Base-by-base conservation (phyloP, 208 protist genomes). In the Crithidia thermophila region DNA sequence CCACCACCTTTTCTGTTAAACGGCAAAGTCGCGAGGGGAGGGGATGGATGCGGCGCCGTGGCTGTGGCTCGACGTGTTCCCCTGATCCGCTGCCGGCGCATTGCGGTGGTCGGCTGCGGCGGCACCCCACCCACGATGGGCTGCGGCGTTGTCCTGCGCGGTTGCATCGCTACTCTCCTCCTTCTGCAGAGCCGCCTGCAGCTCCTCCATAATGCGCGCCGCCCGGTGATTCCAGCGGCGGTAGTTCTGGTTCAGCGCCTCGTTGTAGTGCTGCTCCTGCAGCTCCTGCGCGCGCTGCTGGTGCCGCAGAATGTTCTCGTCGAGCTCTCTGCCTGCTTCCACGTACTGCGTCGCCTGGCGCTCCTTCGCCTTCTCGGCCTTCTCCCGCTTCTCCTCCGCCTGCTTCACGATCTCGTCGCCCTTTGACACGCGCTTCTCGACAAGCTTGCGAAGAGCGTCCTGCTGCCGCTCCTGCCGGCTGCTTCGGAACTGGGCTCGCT, bases 161-260 rank as follows among this genome's bases (percentile, higher is more conserved):
- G 28, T 39, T 9, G 34, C 36, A 20, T 21, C 9, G 40, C 8
- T 59, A 43, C 64, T 37, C 25, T 81, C 53, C 50, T 81, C 72
- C 10, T 71, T 52, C 20, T 50, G 43, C 27, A 89, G 53, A 0
- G 58, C 72, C 7, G 79, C 69, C 0, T 77, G 67, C 46, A 95
- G 65, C 33, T 93, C 83, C 23, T 76, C 66, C 62, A 95, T 84
- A 25, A 95, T 88, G 53, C 79, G 83, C 4, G 82, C 80, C 1
- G 87, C 90, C 1, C 85, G 80, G 42, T 79, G 66, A 60, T 94
- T 96, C 88, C 90, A 96, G 33, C 82, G 80, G 20, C 53, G 56
- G 72, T 88, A 96, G 55, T 91, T 89, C 65, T 84, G 83, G 20
- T 11, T 7, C 31, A 92, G 67, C 13, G 79, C 62, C 11, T 68